Evolutionary conservation across 805 yeast species (phyloP), one percentile per base, ranked within the genome.

Genomic region (Yarrowia phangngaensis): DNA sequence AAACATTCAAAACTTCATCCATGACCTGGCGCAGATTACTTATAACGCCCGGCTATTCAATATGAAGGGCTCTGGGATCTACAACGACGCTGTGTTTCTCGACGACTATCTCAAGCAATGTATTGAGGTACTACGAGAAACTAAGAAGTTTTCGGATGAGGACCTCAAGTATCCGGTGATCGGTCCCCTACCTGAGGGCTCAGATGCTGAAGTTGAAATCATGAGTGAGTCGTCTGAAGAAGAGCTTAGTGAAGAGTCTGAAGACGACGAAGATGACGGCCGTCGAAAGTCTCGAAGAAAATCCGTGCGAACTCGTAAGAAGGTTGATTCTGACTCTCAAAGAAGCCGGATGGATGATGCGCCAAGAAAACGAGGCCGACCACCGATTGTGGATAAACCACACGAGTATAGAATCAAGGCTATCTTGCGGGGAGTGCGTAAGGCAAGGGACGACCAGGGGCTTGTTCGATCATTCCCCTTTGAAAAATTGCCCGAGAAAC

Each of bases 41-140:
- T 86, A 95, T 88, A 90, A 90, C 61, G 96, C 97, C 3, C 76
- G 85, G 53, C 76, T 81, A 36, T 90, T 82, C 65, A 90, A 90
- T 64, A 79, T 79, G 51, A 80, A 79, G 54, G 79, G 73, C 11
- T 78, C 88, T 0, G 69, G 69, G 13, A 82, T 84, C 47, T 84
- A 82, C 64, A 70, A 71, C 17, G 84, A 82, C 57, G 96, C 88
- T 3, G 69, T 71, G 14, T 68, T 78, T 16, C 64, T 82, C 54
- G 82, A 82, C 57, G 63, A 70, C 32, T 79, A 64, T 60, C 60
- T 82, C 36, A 65, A 63, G 49, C 70, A 71, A 7, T 64, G 64
- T 33, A 68, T 82, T 23, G 79, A 82, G 11, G 64, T 66, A 51
- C 67, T 82, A 41, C 62, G 64, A 15, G 58, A 61, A n/a, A 76